phyloP scores from a whole-genome alignment of 2,329 filamentous ascomycete genomes.

The Beauveria varroae region DNA sequence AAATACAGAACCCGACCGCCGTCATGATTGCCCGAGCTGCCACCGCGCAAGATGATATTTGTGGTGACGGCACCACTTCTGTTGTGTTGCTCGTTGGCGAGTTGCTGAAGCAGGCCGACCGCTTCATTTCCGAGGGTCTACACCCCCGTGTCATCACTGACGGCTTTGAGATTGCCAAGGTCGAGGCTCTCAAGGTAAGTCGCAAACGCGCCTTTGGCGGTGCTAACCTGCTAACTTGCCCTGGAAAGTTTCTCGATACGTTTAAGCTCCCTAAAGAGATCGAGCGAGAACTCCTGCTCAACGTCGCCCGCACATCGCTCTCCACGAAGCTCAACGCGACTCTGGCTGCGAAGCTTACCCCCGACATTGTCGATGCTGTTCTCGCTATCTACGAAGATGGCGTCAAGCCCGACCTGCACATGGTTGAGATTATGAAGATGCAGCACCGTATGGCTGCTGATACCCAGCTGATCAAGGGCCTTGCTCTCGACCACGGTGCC shows the following conservation, averaged over 20 bases:
- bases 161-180: conserved; percentile 95
- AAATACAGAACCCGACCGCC: conserved; percentile 98
- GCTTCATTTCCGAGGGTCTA: conserved; percentile 93
- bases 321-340: conserved; percentile 89
- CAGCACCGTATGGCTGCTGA: conserved; percentile 95
- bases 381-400: conserved; percentile 86
- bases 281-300: conserved; percentile 88
- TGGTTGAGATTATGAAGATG: conserved; percentile 99
- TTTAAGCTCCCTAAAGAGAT: conserved; percentile 88
- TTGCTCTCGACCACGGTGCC: conserved; percentile 91
- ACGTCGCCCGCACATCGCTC: conserved; percentile 87
- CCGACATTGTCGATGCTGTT: conserved; percentile 92
- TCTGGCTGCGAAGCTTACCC: conserved; percentile 84
- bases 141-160: conserved; percentile 96
- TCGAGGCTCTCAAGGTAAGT: conserved; percentile 73
- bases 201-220: neutral
- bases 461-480: conserved; percentile 87
- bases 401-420: conserved; percentile 92
- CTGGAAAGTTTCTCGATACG: conserved; percentile 72
- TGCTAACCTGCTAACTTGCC: conserved; percentile 1
- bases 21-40: conserved; percentile 78
- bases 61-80: conserved; percentile 93
- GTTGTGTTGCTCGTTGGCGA: conserved; percentile 94
- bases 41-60: conserved; percentile 97
- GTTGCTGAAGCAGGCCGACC: conserved; percentile 93